phyloP scores from a whole-genome alignment of 2,329 filamentous ascomycete genomes.

The Alternaria metachromatica region DNA sequence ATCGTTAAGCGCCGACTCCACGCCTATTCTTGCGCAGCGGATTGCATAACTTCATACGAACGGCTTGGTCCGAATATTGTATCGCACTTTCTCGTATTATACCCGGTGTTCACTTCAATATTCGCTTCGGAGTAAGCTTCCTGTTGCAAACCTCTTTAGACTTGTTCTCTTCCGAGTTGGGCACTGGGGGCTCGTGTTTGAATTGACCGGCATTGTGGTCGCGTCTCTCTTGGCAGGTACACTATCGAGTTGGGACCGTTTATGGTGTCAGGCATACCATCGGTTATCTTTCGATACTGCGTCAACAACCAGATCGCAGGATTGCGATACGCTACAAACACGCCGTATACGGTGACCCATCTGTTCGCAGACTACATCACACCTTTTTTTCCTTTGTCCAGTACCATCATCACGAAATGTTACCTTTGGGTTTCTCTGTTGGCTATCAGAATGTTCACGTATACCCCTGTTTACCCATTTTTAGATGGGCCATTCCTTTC shows the following conservation, averaged over 20 bases:
- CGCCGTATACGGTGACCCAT: not conserved
- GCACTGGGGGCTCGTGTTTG: not conserved
- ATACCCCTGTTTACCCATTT: slow-evolving; percentile 28
- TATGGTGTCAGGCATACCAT: slow-evolving; percentile 1
- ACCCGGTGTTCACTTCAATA: not conserved
- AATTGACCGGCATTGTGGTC: not conserved
- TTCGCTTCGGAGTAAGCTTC: not conserved
- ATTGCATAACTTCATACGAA: not conserved
- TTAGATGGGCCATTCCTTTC: slow-evolving; percentile 8
- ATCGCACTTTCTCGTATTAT: not conserved
- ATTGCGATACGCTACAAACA: not conserved
- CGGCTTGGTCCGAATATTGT: not conserved
- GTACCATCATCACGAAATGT: slow-evolving; percentile 5
- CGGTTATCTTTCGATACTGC: not conserved
- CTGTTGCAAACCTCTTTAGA: not conserved
- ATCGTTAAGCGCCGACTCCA: slow-evolving; percentile 1
- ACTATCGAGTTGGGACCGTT: not conserved
- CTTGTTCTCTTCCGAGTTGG: not conserved
- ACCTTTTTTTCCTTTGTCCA: not conserved
- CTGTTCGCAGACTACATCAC: not conserved
- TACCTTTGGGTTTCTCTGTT: slow-evolving; percentile 13
- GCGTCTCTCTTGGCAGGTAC: not conserved
- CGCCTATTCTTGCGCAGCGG: not conserved
- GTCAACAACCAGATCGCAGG: slow-evolving; percentile 1
- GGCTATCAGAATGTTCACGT: slow-evolving; percentile 28